Percentiles rank a stretch among this genome's conserved stretches.
phyloP scores from a whole-genome alignment of 2,329 filamentous ascomycete species.

The Fusarium secorum region DNA sequence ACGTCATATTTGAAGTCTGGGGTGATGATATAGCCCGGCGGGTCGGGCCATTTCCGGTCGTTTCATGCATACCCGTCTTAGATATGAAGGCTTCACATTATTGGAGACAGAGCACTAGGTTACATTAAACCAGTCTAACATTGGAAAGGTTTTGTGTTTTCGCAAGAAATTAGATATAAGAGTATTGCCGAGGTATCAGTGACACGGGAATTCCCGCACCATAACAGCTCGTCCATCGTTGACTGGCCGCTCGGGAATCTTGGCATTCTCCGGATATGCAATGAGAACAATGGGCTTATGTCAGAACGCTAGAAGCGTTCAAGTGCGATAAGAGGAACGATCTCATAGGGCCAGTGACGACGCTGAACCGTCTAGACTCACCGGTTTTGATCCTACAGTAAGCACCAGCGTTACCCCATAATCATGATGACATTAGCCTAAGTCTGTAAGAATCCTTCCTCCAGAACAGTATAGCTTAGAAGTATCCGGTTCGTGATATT shows the following conservation, averaged over 20 bases:
- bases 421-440: neutral
- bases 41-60: neutral
- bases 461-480: neutral
- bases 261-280: neutral
- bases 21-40: rapidly evolving
- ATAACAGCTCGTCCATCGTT: neutral
- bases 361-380: neutral
- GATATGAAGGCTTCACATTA: neutral
- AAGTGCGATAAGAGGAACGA: neutral
- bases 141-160: rapidly evolving
- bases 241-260: neutral
- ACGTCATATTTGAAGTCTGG: rapidly evolving
- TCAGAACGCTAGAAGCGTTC: neutral
- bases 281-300: neutral
- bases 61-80: neutral
- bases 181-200: neutral
- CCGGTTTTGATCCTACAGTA: neutral
- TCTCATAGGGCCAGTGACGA: neutral
- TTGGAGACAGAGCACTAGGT: rapidly evolving
- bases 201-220: neutral
- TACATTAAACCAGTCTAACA: rapidly evolving
- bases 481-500: rapidly evolving
- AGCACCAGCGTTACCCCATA: neutral
- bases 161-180: neutral
- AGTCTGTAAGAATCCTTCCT: neutral